These are phyloP conservation scores for Tephrocybe sp. DNA, from an alignment of 768 basidiomycete genomes.

Conservation along the genomic window DNA sequence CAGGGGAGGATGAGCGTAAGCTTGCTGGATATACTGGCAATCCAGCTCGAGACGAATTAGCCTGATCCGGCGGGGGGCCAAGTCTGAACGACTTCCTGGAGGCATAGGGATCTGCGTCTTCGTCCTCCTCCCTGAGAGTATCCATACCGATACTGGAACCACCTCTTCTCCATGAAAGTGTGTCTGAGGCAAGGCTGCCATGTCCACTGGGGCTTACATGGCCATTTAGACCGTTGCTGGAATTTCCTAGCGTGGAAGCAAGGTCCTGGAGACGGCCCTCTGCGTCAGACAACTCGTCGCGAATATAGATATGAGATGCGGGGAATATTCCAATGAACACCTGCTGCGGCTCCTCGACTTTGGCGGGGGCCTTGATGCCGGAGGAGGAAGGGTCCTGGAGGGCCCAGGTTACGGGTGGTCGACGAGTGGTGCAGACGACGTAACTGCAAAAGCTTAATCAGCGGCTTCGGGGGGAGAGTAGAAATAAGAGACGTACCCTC, in stretches of 20 bases:
- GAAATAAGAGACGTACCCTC: conserved; percentile 64
- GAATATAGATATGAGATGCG: conserved; percentile 82
- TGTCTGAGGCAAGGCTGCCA: conserved; percentile 44
- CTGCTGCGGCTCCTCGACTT: conserved; percentile 77
- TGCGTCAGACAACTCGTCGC: conserved; percentile 85
- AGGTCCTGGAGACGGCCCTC: conserved; percentile 83
- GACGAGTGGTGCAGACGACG: conserved; percentile 79
- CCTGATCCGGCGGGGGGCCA: conserved; percentile 73
- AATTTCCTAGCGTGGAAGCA: conserved; percentile 49
- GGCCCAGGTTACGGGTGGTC: conserved; percentile 70
- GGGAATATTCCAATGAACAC: conserved; percentile 96
- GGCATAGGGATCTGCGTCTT: conserved; percentile 41
- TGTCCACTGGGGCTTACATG: conserved; percentile 28
- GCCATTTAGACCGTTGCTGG: conserved; percentile 29
- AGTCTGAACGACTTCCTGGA: conserved; percentile 68
- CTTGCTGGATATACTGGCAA: conserved; percentile 74
- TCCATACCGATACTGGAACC: conserved; percentile 52
- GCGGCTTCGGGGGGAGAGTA: conserved; percentile 4
- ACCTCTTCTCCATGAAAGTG: conserved; percentile 47
- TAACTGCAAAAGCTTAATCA: conserved; percentile 50
- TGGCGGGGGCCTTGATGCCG: conserved; percentile 47
- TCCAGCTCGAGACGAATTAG: conserved; percentile 69
- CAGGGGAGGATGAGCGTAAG: conserved; percentile 70
- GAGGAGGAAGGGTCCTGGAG: conserved; percentile 59
- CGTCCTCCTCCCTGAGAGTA: conserved; percentile 63